Percentiles rank a stretch among this genome's conserved stretches.
Conservation (phyloP, 169 alveolate genomes). For the Toxoplasma gondii region DNA sequence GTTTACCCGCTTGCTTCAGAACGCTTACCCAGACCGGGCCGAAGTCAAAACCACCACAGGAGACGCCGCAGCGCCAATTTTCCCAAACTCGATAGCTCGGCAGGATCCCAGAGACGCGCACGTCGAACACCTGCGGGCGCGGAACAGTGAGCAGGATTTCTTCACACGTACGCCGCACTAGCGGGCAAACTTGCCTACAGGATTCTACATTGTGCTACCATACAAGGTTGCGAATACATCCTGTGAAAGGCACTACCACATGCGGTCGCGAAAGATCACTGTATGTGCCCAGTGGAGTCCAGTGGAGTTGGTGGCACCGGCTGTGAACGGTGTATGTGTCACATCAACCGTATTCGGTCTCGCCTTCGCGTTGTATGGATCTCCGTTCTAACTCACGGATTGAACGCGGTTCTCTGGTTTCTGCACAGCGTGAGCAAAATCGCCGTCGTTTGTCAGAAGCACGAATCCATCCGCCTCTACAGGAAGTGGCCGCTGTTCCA, state of each 20-base stretch:
- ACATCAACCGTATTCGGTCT: no score
- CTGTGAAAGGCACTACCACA: no score
- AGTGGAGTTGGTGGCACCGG: no score
- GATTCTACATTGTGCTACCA: no score
- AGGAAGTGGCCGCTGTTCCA: conserved; percentile 43
- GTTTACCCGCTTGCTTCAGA: background rate
- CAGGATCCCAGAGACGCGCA: conserved; percentile 25
- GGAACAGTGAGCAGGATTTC: no score
- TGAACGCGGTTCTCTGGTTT: conserved; percentile 40
- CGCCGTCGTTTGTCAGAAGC: conserved; percentile 66
- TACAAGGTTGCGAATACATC: no score
- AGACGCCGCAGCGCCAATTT: conserved; percentile 34
- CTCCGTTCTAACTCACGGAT: conserved; percentile 23
- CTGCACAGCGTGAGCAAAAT: conserved; percentile 54
- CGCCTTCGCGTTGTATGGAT: no score
- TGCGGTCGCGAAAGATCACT: no score
- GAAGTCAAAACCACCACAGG: background rate
- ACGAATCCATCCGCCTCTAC: conserved; percentile 63
- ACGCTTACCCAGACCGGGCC: conserved; percentile 40
- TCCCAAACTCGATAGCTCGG: background rate
- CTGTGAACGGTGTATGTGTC: no score
- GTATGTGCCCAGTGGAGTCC: no score
- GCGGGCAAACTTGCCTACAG: no score
- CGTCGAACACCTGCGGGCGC: conserved; percentile 6
- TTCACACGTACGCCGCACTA: no score